Base-by-base conservation (phyloP, 1,284 basidiomycete genomes). In the Clitocybe nebularis region DNA sequence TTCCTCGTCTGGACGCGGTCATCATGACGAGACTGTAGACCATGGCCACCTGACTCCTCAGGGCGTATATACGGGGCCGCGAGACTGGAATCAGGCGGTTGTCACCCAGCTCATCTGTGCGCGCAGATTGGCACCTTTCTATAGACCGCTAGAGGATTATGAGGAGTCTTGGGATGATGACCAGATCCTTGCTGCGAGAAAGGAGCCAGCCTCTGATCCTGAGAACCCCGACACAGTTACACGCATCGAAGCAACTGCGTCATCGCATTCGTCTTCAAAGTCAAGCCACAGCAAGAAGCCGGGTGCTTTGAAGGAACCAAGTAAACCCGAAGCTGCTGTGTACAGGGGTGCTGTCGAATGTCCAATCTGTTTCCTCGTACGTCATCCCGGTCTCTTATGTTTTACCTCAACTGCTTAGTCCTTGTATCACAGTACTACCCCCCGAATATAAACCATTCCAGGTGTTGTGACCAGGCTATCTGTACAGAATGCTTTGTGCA, bases 401-500 rank as follows among this genome's bases (percentile, higher is more conserved):
- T 34, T 43, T 40, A 53, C 39, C 39, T 47, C 41, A 40, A 47
- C 57, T 62, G 41, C 62, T 59, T 51, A 57, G 53, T 47, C 55
- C 54, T 37, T 43, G 11, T 30, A 35, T 35, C 40, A 24, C 55
- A 91, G 84, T 93, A 93, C 65, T 97, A 96, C 60, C 93, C 93
- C 23, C 76, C 87, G 20, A 94, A 95, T 61, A 95, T 98, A 66
- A 98, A 99, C 63, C 86, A 84, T 51, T 96, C 94, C 16, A 81
- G 95, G 58, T 99, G 95, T 66, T 99, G 95, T 63, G 91, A 94
- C 70, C 95, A 99, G 58, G 88, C 91, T 21, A 94, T 99, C 56
- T 99, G 95, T 64, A 97, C 95, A 23, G 95, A 99, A 66, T 99
- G 95, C 63, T 99, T 99, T 60, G 93, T 98, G 11, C 94, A 98